Conservation (phyloP, 768 basidiomycete genomes). For the Trametes coccinea region DNA sequence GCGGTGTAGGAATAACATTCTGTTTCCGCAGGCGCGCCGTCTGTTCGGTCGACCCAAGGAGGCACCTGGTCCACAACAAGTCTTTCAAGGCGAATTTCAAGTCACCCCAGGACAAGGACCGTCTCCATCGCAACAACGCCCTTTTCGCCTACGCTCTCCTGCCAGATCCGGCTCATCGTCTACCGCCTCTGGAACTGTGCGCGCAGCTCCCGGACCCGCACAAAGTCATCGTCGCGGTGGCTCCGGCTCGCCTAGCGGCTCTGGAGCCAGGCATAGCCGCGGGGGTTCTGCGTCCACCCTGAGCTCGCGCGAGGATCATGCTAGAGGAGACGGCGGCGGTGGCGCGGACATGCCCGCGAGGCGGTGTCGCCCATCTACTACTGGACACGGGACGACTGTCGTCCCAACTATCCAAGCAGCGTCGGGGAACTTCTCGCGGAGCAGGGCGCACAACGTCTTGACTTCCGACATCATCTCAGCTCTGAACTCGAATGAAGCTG, state of each 20-base stretch:
- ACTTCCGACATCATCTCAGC: not conserved
- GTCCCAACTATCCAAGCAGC: conserved; percentile 10
- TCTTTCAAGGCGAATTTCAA: conserved; percentile 11
- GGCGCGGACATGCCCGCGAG: not conserved
- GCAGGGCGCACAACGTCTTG: not conserved
- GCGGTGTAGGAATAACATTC: not conserved
- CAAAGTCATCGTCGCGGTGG: not conserved
- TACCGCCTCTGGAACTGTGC: not conserved
- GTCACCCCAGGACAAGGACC: not conserved
- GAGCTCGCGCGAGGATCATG: not conserved
- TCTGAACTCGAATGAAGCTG: not conserved
- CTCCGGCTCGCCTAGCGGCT: not conserved
- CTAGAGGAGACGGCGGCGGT: not conserved
- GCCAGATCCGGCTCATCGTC: not conserved
- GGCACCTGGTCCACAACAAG: conserved; percentile 14
- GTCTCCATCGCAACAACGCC: not conserved
- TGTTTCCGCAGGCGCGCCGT: conserved; percentile 14
- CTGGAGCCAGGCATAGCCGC: not conserved
- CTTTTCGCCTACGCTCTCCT: not conserved
- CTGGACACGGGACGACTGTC: not conserved
- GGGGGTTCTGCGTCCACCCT: not conserved
- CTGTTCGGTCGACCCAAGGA: conserved; percentile 14
- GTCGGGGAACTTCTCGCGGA: conserved; percentile 5
- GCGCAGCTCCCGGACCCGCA: too few relatives aligned
- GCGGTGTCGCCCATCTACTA: conserved; percentile 4